A percentile compares a stretch with the other conserved stretches of the same genome.
phyloP scores from a whole-genome alignment of 192 early-diverging fungal species.

The Coemansia sp. region DNA sequence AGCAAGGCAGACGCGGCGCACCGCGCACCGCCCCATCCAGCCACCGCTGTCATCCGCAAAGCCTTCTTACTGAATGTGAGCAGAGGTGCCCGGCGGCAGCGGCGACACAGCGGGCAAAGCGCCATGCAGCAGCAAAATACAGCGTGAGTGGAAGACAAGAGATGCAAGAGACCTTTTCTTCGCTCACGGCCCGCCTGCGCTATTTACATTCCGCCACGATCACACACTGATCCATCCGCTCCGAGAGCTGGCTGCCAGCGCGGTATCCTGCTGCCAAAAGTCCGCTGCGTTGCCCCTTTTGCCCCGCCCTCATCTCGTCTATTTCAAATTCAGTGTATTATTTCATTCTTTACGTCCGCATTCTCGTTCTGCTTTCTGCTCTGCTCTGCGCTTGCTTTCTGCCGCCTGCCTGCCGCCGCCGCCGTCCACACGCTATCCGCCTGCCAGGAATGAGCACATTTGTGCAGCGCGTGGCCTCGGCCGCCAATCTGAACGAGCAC shows the following conservation, averaged over 20 bases:
- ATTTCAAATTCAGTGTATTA: no score
- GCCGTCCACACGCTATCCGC: neutral
- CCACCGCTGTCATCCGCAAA: conserved; percentile 4
- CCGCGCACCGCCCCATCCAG: neutral
- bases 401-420: neutral
- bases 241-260: no score
- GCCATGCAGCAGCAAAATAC: no score
- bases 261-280: neutral
- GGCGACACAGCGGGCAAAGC: conserved; percentile 2
- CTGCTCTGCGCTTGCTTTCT: neutral
- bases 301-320: neutral
- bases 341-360: neutral
- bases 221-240: no score
- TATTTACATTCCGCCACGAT: no score
- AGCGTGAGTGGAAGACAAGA: no score
- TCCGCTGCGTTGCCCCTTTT: neutral
- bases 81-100: conserved; percentile 2
- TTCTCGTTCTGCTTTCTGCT: neutral
- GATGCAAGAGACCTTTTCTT: no score
- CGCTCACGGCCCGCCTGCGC: no score
- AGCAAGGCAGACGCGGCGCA: neutral
- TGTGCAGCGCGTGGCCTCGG: conserved; percentile 48
- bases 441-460: conserved; percentile 30
- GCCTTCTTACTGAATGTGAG: conserved; percentile 2
- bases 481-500: conserved; percentile 50